Evolutionary conservation across 129 eudicot genomes (phyloP), one percentile per base, ranked within the genome.

Genomic region (Oenanthe sinensis): DNA sequence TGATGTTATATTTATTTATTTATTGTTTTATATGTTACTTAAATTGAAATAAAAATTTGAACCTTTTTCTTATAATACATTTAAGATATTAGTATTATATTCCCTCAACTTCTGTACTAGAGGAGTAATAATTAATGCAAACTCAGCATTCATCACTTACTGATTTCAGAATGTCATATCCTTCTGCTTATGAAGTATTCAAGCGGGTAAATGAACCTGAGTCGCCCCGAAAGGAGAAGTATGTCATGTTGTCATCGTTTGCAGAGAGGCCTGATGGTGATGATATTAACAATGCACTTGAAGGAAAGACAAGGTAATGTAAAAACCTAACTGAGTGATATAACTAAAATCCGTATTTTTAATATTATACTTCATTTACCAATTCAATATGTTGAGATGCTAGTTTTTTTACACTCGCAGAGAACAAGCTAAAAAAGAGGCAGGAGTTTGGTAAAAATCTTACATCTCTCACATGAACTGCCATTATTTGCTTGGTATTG

Each of bases 211-310:
- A 88, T 71, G 96, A 88, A 60, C 39, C 72, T 5, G 72, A 67
- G 8, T 50, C 86, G 42, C 85, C 85, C 37, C 87, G 91, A 13
- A 90, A 87, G 83, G 99, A 95, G 89, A 95, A 90, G 84, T 95
- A 95, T 70, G 84, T 87, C 75, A 42, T 90, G 71, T 76, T 95
- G 86, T 81, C 97, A 43, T 88, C 90, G 22, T 95, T 92, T 77
- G 71, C 87, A 5, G 76, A 90, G 79, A 85, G 91, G 62, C 99
- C 99, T 44, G 87, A 77, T 40, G 85, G 90, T 75, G 96, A 88
- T 28, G 99, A 92, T 82, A 87, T 95, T n/a, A 95, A 92, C 62
- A 84, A 92, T 77, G 96, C 96, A 37, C 92, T 91, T 78, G 90
- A 90, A 78, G 97, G 97, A 76, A 87, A 85, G 85, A 75, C 88